A percentile compares a stretch with the other conserved stretches of the same genome.
Evolutionary conservation across 169 alveolate species (phyloP).

Genomic region (Cyclospora cayetanensis): DNA sequence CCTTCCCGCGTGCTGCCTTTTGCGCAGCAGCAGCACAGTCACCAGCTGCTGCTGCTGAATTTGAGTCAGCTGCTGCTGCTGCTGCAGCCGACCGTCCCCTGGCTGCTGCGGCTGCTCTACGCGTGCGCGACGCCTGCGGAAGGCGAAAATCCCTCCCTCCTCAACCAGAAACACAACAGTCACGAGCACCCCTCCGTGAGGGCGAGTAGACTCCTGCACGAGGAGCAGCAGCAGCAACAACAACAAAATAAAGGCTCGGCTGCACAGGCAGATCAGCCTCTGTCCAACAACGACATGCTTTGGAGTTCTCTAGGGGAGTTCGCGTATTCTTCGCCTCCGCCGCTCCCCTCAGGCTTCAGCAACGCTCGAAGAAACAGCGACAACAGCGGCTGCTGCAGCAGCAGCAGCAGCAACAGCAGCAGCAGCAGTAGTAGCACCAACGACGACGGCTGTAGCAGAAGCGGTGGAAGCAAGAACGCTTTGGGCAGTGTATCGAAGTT

Average conservation of each 20-base stretch:
- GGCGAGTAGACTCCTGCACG: conserved; percentile 58
- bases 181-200: conserved; percentile 71
- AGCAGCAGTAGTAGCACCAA: neutral
- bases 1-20: neutral
- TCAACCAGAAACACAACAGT: conserved; percentile 50
- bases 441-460: neutral
- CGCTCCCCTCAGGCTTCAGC: neutral
- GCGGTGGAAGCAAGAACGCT: neutral
- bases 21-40: conserved; percentile 54
- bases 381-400: neutral
- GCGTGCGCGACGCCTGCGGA: conserved; percentile 62
- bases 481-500: conserved; percentile 18
- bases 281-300: conserved; percentile 61
- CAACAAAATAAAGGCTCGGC: neutral
- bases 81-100: conserved; percentile 44
- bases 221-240: conserved; percentile 41
- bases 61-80: conserved; percentile 49
- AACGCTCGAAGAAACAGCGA: conserved; percentile 23
- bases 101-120: conserved; percentile 64
- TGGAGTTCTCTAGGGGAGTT: conserved; percentile 64
- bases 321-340: conserved; percentile 66
- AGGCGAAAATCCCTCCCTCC: conserved; percentile 59
- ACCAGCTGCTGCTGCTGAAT: conserved; percentile 53
- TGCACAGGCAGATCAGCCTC: conserved; percentile 41
- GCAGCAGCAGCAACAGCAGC: neutral